Base-by-base conservation (phyloP, 805 yeast species). In the Candida quercuum region DNA sequence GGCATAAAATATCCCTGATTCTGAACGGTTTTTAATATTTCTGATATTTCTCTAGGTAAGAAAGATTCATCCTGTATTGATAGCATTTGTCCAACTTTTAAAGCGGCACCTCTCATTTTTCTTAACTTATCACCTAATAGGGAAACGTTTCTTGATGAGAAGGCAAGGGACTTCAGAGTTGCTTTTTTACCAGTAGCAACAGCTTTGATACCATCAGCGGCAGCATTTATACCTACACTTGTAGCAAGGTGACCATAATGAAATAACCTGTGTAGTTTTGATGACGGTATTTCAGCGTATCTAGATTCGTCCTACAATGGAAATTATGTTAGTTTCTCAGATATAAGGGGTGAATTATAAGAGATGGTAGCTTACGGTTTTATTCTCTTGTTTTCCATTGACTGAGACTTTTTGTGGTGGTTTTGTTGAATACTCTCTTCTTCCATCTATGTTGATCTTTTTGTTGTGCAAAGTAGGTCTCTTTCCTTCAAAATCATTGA, bases 1-100 rank as follows among this genome's bases (percentile, higher is more conserved):
- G 99, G 99, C 98, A 93, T 93, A 65, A 86, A 93, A 60, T 91
- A 88, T 6, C 99, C 98, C 52, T 83, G 78, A 58, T 88, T 91
- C 62, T 93, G 99, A 2, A 93, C 96, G 23, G 88, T 68, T 35
- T 86, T 64, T 48, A 93, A 64, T 30, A 91, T 78, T 48, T 79
- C 76, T 51, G 87, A 94, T 40, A 93, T 74, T 52, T 89, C 96
- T 29, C 72, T 70, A 1, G 99, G 98, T 29, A 91, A 63, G 24
- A 91, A 77, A 22, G 85, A 72, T 42, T 82, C 78, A 58, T 91
- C 98, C 61, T 93, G 99, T 60, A 93, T 91, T 2, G 96, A 86
- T 60, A 93, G 66, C 83, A 93, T 77, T 63, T 93, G 99, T n/a
- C 99, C 99, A 39, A 93, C 74, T 56, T 93, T 93, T 55, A 93